A percentile compares a stretch with the other conserved stretches of the same genome.
phyloP scores from a whole-genome alignment of 2,329 filamentous ascomycete genomes.

The Grosmannia huntii region DNA sequence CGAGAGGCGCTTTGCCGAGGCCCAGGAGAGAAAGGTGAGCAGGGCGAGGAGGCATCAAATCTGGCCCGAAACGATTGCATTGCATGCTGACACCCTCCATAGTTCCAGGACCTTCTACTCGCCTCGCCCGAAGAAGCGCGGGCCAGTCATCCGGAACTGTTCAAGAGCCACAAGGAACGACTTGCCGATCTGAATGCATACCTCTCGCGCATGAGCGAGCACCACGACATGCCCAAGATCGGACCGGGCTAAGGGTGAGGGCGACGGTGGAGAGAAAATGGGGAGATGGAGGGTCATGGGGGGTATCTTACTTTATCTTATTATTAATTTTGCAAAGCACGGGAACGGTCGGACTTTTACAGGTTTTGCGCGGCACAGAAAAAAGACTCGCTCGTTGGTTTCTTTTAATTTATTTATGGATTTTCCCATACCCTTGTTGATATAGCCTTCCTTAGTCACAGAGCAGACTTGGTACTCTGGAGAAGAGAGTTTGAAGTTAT shows the following conservation, averaged over 20 bases:
- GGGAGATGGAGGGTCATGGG: background rate
- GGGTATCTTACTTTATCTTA: background rate
- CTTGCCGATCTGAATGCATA: slow-evolving; percentile 95
- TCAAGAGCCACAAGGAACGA: slow-evolving; percentile 93
- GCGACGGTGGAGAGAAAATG: background rate
- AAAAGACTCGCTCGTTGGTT: no score
- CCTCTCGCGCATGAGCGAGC: slow-evolving; percentile 80
- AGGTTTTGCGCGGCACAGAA: no score
- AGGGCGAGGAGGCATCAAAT: no score
- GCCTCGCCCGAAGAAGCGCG: slow-evolving; percentile 31
- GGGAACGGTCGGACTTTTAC: no score
- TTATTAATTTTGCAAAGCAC: background rate
- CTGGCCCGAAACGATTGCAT: background rate
- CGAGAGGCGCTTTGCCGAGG: slow-evolving; percentile 70
- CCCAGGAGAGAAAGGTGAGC: slow-evolving; percentile 55
- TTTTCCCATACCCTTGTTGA: no score
- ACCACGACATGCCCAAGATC: slow-evolving; percentile 85
- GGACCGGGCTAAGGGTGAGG: slow-evolving; percentile 37
- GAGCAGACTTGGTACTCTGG: no score
- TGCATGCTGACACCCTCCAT: slow-evolving; percentile 1
- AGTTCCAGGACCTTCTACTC: slow-evolving; percentile 66
- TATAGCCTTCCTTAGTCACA: no score
- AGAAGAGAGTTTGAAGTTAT: no score
- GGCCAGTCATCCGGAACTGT: slow-evolving; percentile 53
- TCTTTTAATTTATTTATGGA: background rate